Base-by-base conservation (phyloP, 2,329 filamentous ascomycete species). In the Alternaria viburni region DNA sequence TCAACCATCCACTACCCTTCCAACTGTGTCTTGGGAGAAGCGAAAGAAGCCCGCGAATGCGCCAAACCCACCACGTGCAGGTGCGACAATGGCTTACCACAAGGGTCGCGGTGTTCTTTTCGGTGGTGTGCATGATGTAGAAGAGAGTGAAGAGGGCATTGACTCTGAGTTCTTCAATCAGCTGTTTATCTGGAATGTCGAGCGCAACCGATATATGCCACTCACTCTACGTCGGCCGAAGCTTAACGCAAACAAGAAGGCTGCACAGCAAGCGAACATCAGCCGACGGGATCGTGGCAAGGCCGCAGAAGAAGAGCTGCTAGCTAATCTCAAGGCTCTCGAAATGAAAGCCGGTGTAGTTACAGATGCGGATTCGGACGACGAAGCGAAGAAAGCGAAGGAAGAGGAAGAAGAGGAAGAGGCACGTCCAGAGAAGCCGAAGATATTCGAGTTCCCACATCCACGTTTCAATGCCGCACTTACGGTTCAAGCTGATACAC, bases 131-230 rank as follows among this genome's bases (percentile, higher is more conserved):
- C 93, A 97, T 73, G 94, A 97, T 71, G 91, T 96, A 0, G 93
- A 97, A 79, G 88, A 94, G 77, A 95, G 88, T 68, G 94, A 97
- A 77, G 96, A 99, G 79, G 93, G 92, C 4, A 97, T 99, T 69
- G 95, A 99, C 58, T 97, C 93, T 76, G 94, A 97, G 78, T 99
- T 99, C 81, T 99, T 98, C 83, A 95, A 97, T 73, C 88, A 90
- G 59, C 82, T 98, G 23, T 96, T 92, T 74, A 92, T 94, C 6
- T 98, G 94, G 93, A 97, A 97, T 75, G 89, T 97, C 66, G 96
- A 98, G 74, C 88, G 95, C 62, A 99, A 99, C 77, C 87, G 96
- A 9, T 98, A 97, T 83, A 97, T 98, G 83, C 92, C 91, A 3
- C 84, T 98, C 47, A 83, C 84, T 10, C 83, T 98, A 49, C 87